phyloP scores from a whole-genome alignment of 2,329 filamentous ascomycete species.

The Pestalotiopsis sp. region DNA sequence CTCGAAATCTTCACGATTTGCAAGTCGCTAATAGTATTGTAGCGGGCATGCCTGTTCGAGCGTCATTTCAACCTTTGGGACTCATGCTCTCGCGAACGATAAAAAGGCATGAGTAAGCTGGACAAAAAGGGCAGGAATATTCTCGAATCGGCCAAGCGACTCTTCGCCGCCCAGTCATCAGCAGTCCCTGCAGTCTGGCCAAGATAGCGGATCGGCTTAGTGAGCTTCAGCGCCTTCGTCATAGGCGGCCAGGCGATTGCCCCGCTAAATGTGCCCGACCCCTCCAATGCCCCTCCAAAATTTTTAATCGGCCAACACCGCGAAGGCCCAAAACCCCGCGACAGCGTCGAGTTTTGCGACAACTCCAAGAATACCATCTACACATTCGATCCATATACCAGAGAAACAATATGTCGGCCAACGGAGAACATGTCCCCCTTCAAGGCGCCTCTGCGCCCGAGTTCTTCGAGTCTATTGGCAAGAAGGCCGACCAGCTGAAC shows the following conservation, averaged over 20 bases:
- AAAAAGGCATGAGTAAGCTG: background rate
- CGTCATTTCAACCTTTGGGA: background rate
- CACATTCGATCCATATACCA: background rate
- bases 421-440: slow-evolving; percentile 38
- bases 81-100: background rate
- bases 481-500: slow-evolving; percentile 59
- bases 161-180: background rate
- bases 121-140: background rate
- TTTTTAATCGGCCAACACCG: slow-evolving; percentile 11
- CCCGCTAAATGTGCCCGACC: slow-evolving; percentile 15
- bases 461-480: slow-evolving; percentile 66
- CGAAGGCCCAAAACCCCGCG: background rate
- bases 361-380: slow-evolving; percentile 1
- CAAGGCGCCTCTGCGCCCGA: slow-evolving; percentile 41
- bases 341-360: slow-evolving; percentile 2
- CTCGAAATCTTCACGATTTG: no score
- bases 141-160: background rate
- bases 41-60: background rate
- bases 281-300: slow-evolving; percentile 18
- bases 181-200: background rate
- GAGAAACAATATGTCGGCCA: slow-evolving; percentile 43
- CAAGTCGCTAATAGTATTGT: no score
- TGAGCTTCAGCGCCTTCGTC: slow-evolving; percentile 14
- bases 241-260: slow-evolving; percentile 9
- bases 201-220: background rate